These are phyloP conservation scores for Umbelopsis sp. DNA, from an alignment of 192 early-diverging fungal species.

Conservation along the genomic window DNA sequence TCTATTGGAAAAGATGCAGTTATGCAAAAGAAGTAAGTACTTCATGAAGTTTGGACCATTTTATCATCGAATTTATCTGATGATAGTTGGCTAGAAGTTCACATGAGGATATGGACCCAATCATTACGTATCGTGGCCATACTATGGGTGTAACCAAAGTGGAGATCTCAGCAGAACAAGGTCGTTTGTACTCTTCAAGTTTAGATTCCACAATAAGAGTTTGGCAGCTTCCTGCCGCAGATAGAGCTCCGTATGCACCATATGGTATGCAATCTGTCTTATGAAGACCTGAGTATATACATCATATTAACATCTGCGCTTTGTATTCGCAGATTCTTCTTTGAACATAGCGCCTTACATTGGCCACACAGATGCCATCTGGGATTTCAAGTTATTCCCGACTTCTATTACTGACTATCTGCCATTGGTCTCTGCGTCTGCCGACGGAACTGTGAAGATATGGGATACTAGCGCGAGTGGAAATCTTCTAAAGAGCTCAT, in stretches of 20 bases:
- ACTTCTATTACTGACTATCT: conserved; percentile 43
- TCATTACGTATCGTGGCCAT: conserved; percentile 80
- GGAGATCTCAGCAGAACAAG: conserved; percentile 60
- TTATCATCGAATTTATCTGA: neutral
- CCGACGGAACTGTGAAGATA: conserved; percentile 80
- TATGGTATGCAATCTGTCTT: conserved; percentile 34
- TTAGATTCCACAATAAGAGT: conserved; percentile 71
- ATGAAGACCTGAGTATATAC: no score
- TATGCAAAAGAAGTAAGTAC: conserved; percentile 35
- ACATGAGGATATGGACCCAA: conserved; percentile 62
- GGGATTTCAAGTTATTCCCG: conserved; percentile 77
- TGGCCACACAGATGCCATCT: conserved; percentile 84
- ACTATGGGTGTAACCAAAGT: conserved; percentile 65
- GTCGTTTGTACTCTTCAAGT: conserved; percentile 69
- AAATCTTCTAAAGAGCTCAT: conserved; percentile 51
- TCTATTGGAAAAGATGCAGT: conserved; percentile 28
- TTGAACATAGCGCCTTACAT: conserved; percentile 63
- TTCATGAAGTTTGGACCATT: neutral
- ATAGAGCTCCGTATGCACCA: conserved; percentile 56
- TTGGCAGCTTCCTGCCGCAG: conserved; percentile 61
- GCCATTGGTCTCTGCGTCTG: conserved; percentile 73
- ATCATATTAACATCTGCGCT: neutral
- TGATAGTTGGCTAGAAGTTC: neutral
- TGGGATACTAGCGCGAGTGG: conserved; percentile 65
- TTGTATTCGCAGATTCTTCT: conserved; percentile 41